Percentiles rank a stretch among this genome's conserved stretches.
These are phyloP conservation scores for Saturnispora mendoncae DNA, from an alignment of 805 yeast species.

Conservation along the genomic window DNA sequence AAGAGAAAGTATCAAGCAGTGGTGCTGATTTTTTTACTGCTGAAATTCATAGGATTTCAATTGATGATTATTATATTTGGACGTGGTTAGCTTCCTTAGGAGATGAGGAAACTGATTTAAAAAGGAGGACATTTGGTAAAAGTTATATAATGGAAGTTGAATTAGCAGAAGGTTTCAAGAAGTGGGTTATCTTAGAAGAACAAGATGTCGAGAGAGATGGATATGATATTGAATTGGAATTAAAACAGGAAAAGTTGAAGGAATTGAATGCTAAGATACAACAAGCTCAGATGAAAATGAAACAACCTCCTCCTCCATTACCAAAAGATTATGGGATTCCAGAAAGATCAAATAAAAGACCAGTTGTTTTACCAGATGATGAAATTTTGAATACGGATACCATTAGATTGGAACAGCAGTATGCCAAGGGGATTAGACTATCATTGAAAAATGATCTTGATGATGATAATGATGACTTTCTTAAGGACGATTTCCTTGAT, in stretches of 20 bases:
- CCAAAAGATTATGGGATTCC: slow-evolving; percentile 16
- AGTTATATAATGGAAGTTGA: slow-evolving; percentile 77
- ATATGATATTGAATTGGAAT: slow-evolving; percentile 29
- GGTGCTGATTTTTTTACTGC: slow-evolving; percentile 32
- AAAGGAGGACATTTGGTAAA: slow-evolving; percentile 68
- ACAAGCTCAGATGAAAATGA: slow-evolving; percentile 24
- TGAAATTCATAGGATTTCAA: slow-evolving; percentile 50
- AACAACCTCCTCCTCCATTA: slow-evolving; percentile 16
- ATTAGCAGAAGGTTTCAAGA: slow-evolving; percentile 60
- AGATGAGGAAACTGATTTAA: slow-evolving; percentile 57
- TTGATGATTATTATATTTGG: slow-evolving; percentile 88
- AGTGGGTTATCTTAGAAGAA: slow-evolving; percentile 74
- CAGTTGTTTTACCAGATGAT: not conserved
- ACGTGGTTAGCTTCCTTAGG: slow-evolving; percentile 78
- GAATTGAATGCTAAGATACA: slow-evolving; percentile 23
- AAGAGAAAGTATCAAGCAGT: slow-evolving; percentile 13
- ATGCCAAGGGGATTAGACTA: slow-evolving; percentile 3
- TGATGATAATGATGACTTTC: not conserved
- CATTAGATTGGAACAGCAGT: slow-evolving; percentile 5
- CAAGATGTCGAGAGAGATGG: slow-evolving; percentile 37
- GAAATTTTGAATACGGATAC: not conserved
- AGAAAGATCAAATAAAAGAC: slow-evolving; percentile 5
- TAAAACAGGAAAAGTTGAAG: slow-evolving; percentile 27
- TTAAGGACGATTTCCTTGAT: slow-evolving; percentile 2
- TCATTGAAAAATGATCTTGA: not conserved